phyloP scores from a whole-genome alignment of 345 rosid species.

The Hibiscus syriacus region DNA sequence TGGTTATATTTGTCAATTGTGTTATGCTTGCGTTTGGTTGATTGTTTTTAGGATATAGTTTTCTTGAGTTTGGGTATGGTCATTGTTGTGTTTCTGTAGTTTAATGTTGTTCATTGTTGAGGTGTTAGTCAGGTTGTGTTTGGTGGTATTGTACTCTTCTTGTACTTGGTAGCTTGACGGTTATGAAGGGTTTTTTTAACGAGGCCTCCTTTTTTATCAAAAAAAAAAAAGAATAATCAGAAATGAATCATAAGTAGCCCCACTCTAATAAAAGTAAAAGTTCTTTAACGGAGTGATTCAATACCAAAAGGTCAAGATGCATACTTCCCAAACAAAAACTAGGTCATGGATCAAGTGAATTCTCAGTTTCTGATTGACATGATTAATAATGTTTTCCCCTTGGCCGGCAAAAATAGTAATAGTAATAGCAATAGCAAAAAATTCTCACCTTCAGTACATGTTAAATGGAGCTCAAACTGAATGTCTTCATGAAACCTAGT shows the following conservation, averaged over 20 bases:
- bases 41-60: too few species aligned
- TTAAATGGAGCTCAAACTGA: conserved; percentile 23
- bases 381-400: neutral
- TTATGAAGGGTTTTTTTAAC: too few species aligned
- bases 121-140: too few species aligned
- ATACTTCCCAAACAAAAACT: neutral
- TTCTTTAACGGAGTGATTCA: neutral
- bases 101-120: too few species aligned
- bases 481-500: conserved; percentile 35
- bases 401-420: neutral
- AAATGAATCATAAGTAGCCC: neutral
- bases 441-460: conserved; percentile 35
- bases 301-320: neutral
- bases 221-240: neutral
- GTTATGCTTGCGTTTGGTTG: too few species aligned
- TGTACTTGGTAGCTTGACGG: too few species aligned
- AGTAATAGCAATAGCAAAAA: neutral
- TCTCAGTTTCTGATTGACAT: neutral
- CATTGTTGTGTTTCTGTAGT: too few species aligned
- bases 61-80: too few species aligned
- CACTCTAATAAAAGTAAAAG: neutral
- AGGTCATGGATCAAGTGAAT: neutral
- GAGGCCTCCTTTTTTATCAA: too few species aligned
- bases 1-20: too few species aligned
- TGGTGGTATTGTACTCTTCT: too few species aligned